Conservation (phyloP, 768 basidiomycete species). For the Leucocoprinus sp. region DNA sequence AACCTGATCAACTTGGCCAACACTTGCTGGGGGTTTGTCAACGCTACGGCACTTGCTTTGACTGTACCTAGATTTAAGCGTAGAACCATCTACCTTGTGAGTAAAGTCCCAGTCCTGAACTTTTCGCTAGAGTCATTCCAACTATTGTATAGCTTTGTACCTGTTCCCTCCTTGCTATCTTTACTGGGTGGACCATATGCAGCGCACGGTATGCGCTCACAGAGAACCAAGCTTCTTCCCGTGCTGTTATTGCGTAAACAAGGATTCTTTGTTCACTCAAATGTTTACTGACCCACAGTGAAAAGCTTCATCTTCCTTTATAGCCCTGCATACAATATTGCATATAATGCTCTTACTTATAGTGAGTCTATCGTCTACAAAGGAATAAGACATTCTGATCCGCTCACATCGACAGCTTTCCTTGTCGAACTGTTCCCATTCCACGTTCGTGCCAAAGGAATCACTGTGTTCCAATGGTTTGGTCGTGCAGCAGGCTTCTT, state of each 20-base stretch:
- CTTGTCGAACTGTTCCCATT: constrained; percentile 64
- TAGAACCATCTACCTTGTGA: constrained; percentile 40
- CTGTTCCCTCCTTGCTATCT: constrained; percentile 34
- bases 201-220: constrained; percentile 38
- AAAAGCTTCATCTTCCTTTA: constrained; percentile 48
- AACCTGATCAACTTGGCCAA: constrained; percentile 49
- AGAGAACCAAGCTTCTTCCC: constrained; percentile 34
- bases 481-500: constrained; percentile 47
- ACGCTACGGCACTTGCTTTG: constrained; percentile 42
- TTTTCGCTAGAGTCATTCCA: neutral
- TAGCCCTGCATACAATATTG: constrained; percentile 47
- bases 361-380: constrained; percentile 22
- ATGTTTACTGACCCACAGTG: neutral
- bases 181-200: constrained; percentile 49
- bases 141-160: constrained; percentile 31
- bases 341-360: constrained; percentile 50
- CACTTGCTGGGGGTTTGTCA: constrained; percentile 48
- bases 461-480: constrained; percentile 54
- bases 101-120: constrained; percentile 11
- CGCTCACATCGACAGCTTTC: constrained; percentile 32
- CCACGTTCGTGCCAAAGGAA: constrained; percentile 52
- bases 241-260: constrained; percentile 39
- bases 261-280: neutral
- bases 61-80: constrained; percentile 40
- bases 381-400: neutral